Evolutionary conservation across 768 basidiomycete species (phyloP).

Genomic region (Amanita thiersii): DNA sequence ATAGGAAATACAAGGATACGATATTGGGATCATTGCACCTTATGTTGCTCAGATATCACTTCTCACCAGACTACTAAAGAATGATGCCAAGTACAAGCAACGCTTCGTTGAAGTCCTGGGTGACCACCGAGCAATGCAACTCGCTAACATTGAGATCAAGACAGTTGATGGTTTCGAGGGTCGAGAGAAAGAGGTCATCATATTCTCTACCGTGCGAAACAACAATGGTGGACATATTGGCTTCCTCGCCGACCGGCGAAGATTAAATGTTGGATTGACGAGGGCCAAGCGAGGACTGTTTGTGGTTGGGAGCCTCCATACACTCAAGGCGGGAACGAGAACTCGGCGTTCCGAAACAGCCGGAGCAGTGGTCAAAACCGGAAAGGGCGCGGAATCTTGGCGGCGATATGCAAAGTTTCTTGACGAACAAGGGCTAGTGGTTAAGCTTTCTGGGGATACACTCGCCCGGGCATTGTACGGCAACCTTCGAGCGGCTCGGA

Average conservation of each 20-base stretch:
- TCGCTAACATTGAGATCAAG: slow-evolving; percentile 71
- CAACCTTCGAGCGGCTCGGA: slow-evolving; percentile 19
- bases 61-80: slow-evolving; percentile 57
- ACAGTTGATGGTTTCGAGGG: slow-evolving; percentile 96
- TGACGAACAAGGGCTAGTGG: slow-evolving; percentile 41
- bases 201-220: slow-evolving; percentile 87
- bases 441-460: slow-evolving; percentile 34
- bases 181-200: slow-evolving; percentile 85
- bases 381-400: slow-evolving; percentile 50
- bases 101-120: slow-evolving; percentile 61
- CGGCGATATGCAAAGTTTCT: slow-evolving; percentile 52
- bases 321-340: slow-evolving; percentile 42
- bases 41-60: slow-evolving; percentile 83
- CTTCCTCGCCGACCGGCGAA: slow-evolving; percentile 77
- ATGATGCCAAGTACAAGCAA: slow-evolving; percentile 39
- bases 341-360: slow-evolving; percentile 9
- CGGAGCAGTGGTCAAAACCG: slow-evolving; percentile 15
- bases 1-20: slow-evolving; percentile 54
- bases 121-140: slow-evolving; percentile 52
- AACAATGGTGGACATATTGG: slow-evolving; percentile 75
- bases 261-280: slow-evolving; percentile 89
- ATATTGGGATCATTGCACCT: slow-evolving; percentile 91
- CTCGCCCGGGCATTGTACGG: slow-evolving; percentile 36
- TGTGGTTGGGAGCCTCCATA: slow-evolving; percentile 66
- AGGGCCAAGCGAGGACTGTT: slow-evolving; percentile 82